phyloP scores from a whole-genome alignment of 192 early-diverging fungal species.

The Lobosporangium transversale region DNA sequence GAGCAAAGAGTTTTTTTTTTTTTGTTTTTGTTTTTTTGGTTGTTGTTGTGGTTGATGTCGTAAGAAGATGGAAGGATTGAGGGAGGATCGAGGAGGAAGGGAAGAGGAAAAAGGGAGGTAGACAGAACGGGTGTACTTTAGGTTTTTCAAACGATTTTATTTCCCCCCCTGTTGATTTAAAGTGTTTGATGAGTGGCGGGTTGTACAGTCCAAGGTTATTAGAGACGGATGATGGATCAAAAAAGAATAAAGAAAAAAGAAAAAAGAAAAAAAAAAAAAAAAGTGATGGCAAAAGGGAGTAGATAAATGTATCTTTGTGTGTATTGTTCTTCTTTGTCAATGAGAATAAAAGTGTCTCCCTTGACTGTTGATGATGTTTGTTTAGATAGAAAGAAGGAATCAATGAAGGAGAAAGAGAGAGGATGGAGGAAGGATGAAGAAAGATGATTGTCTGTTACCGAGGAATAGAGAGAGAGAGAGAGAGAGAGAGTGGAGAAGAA shows the following conservation, averaged over 20 bases:
- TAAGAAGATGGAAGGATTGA: not conserved
- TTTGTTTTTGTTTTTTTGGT: not conserved
- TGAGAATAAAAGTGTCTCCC: too few relatives aligned
- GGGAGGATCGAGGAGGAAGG: not conserved
- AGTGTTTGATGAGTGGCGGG: not conserved
- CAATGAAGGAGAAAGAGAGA: too few relatives aligned
- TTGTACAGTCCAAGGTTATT: not conserved
- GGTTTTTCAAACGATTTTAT: too few relatives aligned
- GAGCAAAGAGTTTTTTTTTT: too few relatives aligned
- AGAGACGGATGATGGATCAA: not conserved
- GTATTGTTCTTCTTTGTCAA: too few relatives aligned
- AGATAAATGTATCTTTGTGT: too few relatives aligned
- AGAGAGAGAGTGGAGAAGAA: not conserved
- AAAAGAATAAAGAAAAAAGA: not conserved
- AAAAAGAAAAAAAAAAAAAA: not conserved
- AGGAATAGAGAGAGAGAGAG: not conserved
- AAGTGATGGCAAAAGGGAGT: not conserved
- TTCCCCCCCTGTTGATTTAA: not conserved
- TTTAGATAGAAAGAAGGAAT: too few relatives aligned
- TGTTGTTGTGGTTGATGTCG: not conserved
- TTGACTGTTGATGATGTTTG: too few relatives aligned
- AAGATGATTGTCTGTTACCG: too few relatives aligned
- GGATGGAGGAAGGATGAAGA: too few relatives aligned
- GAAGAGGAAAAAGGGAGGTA: not conserved
- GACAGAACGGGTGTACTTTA: too few relatives aligned